Evolutionary conservation across 805 yeast species (phyloP).

Genomic region (Starmerella bacillaris): DNA sequence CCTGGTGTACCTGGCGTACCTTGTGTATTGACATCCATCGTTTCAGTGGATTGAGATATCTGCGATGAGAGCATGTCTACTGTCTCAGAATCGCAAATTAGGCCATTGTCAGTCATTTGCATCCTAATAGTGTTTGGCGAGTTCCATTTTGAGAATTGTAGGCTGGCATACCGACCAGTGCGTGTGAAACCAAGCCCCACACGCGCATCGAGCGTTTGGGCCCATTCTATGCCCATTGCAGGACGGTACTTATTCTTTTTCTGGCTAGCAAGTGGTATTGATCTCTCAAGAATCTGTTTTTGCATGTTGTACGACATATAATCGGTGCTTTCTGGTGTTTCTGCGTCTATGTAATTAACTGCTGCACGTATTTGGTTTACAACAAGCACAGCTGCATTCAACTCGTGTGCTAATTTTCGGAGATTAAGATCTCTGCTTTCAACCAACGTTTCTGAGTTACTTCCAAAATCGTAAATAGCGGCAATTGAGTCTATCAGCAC

Average conservation of each 20-base stretch:
- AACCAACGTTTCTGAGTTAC: slow-evolving; percentile 12
- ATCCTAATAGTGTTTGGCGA: not conserved
- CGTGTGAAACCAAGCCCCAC: not conserved
- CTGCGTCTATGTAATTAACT: no score
- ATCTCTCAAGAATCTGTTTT: not conserved
- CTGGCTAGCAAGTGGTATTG: no score
- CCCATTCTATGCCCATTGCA: slow-evolving; percentile 1
- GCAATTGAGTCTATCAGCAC: slow-evolving; percentile 62
- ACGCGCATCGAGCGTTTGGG: not conserved
- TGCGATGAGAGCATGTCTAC: no score
- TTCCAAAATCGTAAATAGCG: slow-evolving; percentile 22
- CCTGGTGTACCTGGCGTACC: no score
- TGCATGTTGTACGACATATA: not conserved
- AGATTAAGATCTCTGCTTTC: slow-evolving; percentile 22
- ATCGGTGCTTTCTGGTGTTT: no score
- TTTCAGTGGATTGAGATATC: no score
- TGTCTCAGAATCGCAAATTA: no score
- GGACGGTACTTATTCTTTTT: not conserved
- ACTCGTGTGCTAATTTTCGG: slow-evolving; percentile 30
- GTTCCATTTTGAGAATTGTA: not conserved
- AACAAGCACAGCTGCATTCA: slow-evolving; percentile 43
- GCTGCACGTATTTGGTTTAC: slow-evolving; percentile 63
- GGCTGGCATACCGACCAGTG: not conserved
- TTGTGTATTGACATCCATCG: no score
- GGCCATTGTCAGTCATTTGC: not conserved